These are phyloP conservation scores for Jaminaea rosea DNA, from an alignment of 1,284 basidiomycete species.

Conservation along the genomic window DNA sequence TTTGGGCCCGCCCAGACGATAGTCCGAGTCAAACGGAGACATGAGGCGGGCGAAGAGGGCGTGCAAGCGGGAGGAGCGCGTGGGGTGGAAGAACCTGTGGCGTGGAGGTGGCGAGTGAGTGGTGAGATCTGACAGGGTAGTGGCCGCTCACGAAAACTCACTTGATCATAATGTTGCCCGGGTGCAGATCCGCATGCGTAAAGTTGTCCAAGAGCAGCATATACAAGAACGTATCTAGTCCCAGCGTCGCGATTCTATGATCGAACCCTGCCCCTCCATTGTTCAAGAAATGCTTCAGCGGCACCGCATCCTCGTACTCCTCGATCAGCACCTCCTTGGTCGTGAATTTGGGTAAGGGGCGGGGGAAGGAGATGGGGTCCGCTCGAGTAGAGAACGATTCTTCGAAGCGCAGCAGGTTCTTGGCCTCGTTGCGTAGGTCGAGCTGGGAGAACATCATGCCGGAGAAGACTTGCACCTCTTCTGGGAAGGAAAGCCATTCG, in stretches of 20 bases:
- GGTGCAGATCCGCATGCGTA: conserved; percentile 75
- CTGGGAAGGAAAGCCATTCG: conserved; percentile 90
- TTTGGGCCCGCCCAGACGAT: conserved; percentile 25
- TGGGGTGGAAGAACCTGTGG: conserved; percentile 79
- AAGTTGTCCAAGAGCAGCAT: conserved; percentile 98
- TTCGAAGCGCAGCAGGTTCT: conserved; percentile 78
- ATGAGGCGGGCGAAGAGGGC: conserved; percentile 32
- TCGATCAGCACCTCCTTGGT: conserved; percentile 76
- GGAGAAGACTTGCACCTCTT: conserved; percentile 90
- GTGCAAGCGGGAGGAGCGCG: conserved; percentile 42
- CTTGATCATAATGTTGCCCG: conserved; percentile 95
- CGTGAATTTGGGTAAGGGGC: conserved; percentile 71
- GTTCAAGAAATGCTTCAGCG: conserved; percentile 75
- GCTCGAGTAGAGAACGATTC: conserved; percentile 67
- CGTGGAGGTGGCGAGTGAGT: too few relatives aligned
- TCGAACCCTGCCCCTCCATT: conserved; percentile 80
- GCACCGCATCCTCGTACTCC: conserved; percentile 85
- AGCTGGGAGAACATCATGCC: conserved; percentile 96
- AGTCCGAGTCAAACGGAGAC: conserved; percentile 41
- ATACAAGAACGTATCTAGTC: conserved; percentile 90
- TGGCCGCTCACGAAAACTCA: too few relatives aligned
- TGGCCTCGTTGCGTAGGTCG: conserved; percentile 79
- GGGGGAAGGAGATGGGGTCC: conserved; percentile 77
- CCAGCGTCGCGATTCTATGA: conserved; percentile 78
- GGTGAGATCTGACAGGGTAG: too few relatives aligned